Evolutionary conservation across 148 eudicot genomes (phyloP).

Genomic region (Vaccinium myrtillus): DNA sequence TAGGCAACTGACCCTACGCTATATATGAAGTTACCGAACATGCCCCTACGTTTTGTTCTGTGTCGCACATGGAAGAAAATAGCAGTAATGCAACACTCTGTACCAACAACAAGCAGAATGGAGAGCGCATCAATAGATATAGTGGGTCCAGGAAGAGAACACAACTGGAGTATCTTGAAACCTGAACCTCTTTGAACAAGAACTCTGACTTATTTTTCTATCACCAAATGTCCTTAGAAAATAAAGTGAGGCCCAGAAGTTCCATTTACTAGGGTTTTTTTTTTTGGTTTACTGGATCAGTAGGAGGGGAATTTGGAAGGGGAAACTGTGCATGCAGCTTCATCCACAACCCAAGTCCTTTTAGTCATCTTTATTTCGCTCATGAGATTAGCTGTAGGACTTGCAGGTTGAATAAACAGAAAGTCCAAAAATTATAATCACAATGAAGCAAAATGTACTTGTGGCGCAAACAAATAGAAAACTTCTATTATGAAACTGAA

Average conservation of each 20-base stretch:
- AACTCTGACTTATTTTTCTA: neutral
- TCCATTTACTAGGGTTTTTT: neutral
- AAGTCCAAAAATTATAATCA: neutral
- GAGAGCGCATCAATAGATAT: neutral
- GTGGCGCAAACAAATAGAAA: neutral
- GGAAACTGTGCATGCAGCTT: neutral
- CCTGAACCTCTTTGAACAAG: neutral
- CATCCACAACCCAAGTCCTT: neutral
- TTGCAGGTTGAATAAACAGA: neutral
- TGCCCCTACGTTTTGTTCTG: neutral
- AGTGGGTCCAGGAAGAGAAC: neutral
- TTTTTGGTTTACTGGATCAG: neutral
- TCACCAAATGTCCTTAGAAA: neutral
- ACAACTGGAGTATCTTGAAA: neutral
- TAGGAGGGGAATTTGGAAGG: neutral
- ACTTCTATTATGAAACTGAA: neutral
- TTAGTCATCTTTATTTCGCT: neutral
- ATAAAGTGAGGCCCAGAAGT: neutral
- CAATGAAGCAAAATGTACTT: neutral
- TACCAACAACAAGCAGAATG: neutral
- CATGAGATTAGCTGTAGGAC: neutral
- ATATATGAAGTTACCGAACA: constrained; percentile 1
- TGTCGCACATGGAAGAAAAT: neutral
- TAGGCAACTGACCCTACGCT: neutral
- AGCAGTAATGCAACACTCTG: neutral